These are phyloP conservation scores for Kuraishia capsulata DNA, from an alignment of 805 yeast genomes.

Conservation along the genomic window DNA sequence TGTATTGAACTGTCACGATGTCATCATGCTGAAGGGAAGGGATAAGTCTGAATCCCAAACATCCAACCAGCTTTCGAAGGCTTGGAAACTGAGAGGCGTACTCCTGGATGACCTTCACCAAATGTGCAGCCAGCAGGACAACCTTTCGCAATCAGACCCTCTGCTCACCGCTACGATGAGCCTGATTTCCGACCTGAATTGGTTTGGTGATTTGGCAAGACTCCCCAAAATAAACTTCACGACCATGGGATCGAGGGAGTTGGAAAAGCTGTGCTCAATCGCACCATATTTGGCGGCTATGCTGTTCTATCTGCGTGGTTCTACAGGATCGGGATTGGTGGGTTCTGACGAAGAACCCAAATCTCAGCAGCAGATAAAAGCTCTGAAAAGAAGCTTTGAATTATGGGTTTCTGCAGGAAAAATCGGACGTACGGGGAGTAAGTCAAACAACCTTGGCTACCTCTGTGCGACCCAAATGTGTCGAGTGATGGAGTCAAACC, in stretches of 20 bases:
- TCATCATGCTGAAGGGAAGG: slow-evolving; percentile 8
- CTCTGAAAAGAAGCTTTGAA: background rate
- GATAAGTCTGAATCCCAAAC: slow-evolving; percentile 2
- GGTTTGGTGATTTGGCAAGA: background rate
- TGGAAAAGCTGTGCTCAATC: background rate
- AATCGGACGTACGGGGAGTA: too few relatives aligned
- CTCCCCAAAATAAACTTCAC: background rate
- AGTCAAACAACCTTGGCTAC: too few relatives aligned
- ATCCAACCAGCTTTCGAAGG: background rate
- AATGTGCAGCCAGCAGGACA: slow-evolving; percentile 11
- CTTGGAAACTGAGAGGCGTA: slow-evolving; percentile 3
- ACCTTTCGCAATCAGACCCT: slow-evolving; percentile 9
- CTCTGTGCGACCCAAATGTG: too few relatives aligned
- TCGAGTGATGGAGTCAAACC: too few relatives aligned
- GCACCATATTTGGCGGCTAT: background rate
- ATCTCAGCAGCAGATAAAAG: background rate
- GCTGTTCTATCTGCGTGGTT: background rate
- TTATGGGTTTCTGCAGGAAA: background rate
- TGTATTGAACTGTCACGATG: slow-evolving; percentile 11
- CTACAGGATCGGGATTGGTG: background rate
- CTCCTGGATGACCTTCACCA: slow-evolving; percentile 12
- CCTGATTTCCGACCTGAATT: background rate
- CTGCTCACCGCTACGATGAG: slow-evolving; percentile 2
- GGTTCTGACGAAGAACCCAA: background rate
- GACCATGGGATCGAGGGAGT: background rate